Conservation (phyloP, 306 rosid genomes). For the Vicia villosa region DNA sequence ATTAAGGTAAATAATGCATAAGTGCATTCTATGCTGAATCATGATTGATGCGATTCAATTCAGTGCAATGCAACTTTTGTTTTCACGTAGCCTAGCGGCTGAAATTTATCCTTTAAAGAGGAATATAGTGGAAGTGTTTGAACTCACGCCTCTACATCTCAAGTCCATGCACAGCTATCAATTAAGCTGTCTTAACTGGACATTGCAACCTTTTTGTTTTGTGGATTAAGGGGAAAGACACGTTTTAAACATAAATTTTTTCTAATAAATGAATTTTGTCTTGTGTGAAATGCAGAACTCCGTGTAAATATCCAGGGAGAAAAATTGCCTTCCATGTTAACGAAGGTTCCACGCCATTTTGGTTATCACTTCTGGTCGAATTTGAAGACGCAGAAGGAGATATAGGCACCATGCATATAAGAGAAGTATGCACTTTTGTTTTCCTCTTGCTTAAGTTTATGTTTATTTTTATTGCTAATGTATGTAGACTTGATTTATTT, state of each 20-base stretch:
- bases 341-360: constrained; percentile 90
- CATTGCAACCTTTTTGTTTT: constrained; percentile 18
- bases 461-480: constrained; percentile 24
- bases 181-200: too few relatives aligned
- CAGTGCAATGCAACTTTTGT: background rate
- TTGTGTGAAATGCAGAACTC: constrained; percentile 53
- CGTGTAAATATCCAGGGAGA: constrained; percentile 74
- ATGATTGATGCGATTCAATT: constrained; percentile 1
- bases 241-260: constrained; percentile 25
- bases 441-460: background rate
- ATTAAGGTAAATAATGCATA: constrained; percentile 19
- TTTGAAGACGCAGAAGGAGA: constrained; percentile 96
- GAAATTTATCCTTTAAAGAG: too few relatives aligned
- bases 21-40: background rate
- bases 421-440: constrained; percentile 53
- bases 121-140: too few relatives aligned
- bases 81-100: too few relatives aligned
- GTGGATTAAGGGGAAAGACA: constrained; percentile 30
- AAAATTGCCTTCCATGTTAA: constrained; percentile 80
- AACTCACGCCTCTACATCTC: too few relatives aligned
- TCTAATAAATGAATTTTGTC: constrained; percentile 27
- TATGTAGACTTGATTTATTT: constrained; percentile 15
- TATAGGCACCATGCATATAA: constrained; percentile 77
- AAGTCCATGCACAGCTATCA: too few relatives aligned
- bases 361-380: constrained; percentile 81